Evolutionary conservation across 306 rosid genomes (phyloP).

Genomic region (Prunus kanzakura): DNA sequence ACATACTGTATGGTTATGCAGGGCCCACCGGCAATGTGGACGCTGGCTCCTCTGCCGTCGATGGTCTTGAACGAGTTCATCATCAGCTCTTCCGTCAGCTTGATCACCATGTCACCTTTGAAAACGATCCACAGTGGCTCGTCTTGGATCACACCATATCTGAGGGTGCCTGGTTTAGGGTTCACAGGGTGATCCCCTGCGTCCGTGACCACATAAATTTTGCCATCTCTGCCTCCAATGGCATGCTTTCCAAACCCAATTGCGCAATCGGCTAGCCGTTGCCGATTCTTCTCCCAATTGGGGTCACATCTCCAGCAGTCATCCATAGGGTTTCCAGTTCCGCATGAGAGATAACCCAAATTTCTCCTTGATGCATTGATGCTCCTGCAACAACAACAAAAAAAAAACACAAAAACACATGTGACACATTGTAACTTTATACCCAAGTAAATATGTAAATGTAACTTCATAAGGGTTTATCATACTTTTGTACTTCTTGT

Average conservation of each 20-base stretch:
- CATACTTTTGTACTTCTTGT: constrained; percentile 63
- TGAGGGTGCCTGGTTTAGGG: constrained; percentile 74
- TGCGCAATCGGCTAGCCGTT: constrained; percentile 69
- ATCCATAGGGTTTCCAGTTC: constrained; percentile 76
- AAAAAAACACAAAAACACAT: not conserved
- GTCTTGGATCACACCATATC: constrained; percentile 73
- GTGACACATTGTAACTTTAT: not conserved
- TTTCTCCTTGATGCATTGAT: constrained; percentile 61
- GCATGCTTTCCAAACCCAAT: constrained; percentile 87
- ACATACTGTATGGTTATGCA: constrained; percentile 82
- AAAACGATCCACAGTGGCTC: constrained; percentile 84
- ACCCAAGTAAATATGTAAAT: not conserved
- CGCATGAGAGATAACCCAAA: constrained; percentile 70
- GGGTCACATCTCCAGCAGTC: constrained; percentile 94
- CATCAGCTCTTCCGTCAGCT: constrained; percentile 60
- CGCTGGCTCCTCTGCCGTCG: constrained; percentile 78
- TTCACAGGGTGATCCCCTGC: constrained; percentile 63
- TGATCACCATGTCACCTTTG: constrained; percentile 71
- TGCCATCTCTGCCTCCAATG: constrained; percentile 83
- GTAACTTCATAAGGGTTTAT: not conserved
- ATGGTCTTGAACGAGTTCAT: constrained; percentile 88
- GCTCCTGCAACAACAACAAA: constrained; percentile 46
- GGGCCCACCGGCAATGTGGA: constrained; percentile 91
- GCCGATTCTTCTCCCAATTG: constrained; percentile 69
- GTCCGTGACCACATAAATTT: constrained; percentile 68